Percentiles rank a stretch among this genome's conserved stretches.
Conservation (phyloP, 1,284 basidiomycete species). For the Cutaneotrichosporon dermatis region DNA sequence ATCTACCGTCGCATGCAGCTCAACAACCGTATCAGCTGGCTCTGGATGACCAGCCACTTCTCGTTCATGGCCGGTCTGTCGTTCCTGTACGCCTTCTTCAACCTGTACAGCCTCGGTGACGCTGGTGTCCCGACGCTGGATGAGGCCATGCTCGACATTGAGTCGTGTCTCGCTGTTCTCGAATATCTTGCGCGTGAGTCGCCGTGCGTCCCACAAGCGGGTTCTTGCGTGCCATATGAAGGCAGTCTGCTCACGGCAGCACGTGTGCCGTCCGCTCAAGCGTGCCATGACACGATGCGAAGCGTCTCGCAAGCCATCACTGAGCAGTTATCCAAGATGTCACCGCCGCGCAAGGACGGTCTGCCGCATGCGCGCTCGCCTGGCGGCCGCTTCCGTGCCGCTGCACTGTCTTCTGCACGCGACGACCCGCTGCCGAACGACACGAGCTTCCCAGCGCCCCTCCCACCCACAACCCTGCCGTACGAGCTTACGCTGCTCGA, state of each 20-base stretch:
- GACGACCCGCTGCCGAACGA: conserved; percentile 39
- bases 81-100: conserved; percentile 50
- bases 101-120: conserved; percentile 48
- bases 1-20: conserved; percentile 50
- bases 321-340: conserved; percentile 39
- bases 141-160: conserved; percentile 48
- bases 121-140: conserved; percentile 44
- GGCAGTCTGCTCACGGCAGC: conserved; percentile 23
- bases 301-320: conserved; percentile 45
- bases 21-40: conserved; percentile 50
- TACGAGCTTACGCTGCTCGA: conserved; percentile 49
- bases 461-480: conserved; percentile 43
- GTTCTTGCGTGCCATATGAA: neutral
- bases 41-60: conserved; percentile 50
- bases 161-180: conserved; percentile 46
- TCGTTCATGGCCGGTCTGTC: conserved; percentile 50
- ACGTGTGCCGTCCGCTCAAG: conserved; percentile 46
- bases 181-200: conserved; percentile 48
- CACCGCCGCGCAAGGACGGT: conserved; percentile 19
- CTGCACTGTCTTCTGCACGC: conserved; percentile 41
- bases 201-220: neutral
- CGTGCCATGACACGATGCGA: conserved; percentile 48
- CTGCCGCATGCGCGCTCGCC: conserved; percentile 21
- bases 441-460: conserved; percentile 41
- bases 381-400: conserved; percentile 26